These are phyloP conservation scores for Oryza longistaminata DNA, from an alignment of 176 grass and related monocot genomes.

Conservation along the genomic window DNA sequence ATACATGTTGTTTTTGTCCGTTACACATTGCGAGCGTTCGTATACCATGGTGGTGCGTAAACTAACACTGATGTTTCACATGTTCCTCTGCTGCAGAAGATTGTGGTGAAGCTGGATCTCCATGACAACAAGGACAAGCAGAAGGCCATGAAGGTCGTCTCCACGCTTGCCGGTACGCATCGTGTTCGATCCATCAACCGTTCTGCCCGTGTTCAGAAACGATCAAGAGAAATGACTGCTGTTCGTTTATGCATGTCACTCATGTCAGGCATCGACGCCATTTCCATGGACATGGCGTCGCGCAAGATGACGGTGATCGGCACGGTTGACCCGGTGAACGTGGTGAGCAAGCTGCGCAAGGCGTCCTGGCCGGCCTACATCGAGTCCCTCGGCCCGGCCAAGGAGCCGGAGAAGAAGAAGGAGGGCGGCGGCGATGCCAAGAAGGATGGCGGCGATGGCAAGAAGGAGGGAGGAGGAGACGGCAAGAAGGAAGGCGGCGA, in stretches of 20 bases:
- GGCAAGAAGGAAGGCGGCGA: conserved; percentile 24
- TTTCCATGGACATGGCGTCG: conserved; percentile 65
- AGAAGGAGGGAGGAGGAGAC: neutral
- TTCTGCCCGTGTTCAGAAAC: neutral
- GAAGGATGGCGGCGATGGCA: too few relatives aligned
- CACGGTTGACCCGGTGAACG: conserved; percentile 61
- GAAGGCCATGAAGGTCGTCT: conserved; percentile 87
- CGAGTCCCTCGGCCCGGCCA: conserved; percentile 63
- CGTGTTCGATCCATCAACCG: neutral
- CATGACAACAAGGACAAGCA: conserved; percentile 92
- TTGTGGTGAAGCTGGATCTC: conserved; percentile 74
- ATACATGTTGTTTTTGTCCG: neutral
- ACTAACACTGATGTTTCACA: neutral
- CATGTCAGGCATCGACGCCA: conserved; percentile 68
- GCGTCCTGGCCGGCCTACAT: conserved; percentile 51
- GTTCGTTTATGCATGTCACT: neutral
- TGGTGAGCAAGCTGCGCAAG: conserved; percentile 84
- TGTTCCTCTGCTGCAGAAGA: conserved; percentile 55
- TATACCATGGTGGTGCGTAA: too few relatives aligned
- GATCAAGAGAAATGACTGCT: neutral
- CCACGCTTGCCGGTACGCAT: conserved; percentile 57
- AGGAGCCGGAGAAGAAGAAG: conserved; percentile 73
- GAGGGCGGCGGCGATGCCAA: too few relatives aligned
- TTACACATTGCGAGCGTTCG: neutral
- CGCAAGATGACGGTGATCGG: conserved; percentile 86